Evolutionary conservation across 768 basidiomycete genomes (phyloP).

Genomic region (Piloderma croceum): DNA sequence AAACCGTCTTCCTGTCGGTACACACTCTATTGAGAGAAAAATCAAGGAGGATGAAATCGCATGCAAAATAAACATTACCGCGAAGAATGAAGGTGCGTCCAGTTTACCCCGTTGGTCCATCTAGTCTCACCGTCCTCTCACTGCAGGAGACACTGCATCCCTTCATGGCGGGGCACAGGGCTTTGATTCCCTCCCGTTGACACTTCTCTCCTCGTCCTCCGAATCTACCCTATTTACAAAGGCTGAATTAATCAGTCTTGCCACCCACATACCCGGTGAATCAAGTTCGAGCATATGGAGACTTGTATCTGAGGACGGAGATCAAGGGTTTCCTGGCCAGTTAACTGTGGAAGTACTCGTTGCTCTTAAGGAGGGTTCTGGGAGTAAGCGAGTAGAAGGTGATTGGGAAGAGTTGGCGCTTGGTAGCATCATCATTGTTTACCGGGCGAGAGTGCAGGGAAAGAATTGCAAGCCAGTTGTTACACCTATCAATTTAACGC

Average conservation of each 20-base stretch:
- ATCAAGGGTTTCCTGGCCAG: slow-evolving; percentile 66
- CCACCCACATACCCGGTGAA: slow-evolving; percentile 27
- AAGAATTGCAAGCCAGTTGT: slow-evolving; percentile 30
- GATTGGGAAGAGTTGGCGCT: slow-evolving; percentile 39
- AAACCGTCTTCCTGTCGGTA: slow-evolving; percentile 64
- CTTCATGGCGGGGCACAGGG: slow-evolving; percentile 69
- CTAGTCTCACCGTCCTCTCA: not conserved
- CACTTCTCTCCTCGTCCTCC: slow-evolving; percentile 33
- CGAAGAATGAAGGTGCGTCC: too few species aligned
- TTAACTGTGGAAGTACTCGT: slow-evolving; percentile 55
- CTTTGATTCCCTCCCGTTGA: slow-evolving; percentile 56
- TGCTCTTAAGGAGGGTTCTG: slow-evolving; percentile 32
- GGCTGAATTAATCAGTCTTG: slow-evolving; percentile 45
- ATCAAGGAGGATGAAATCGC: slow-evolving; percentile 45
- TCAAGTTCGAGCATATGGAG: slow-evolving; percentile 46
- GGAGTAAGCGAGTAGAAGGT: slow-evolving; percentile 24
- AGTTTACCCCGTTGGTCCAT: not conserved
- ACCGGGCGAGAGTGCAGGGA: slow-evolving; percentile 61
- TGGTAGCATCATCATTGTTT: slow-evolving; percentile 64
- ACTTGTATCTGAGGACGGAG: slow-evolving; percentile 54
- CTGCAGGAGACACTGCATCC: slow-evolving; percentile 52
- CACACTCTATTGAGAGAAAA: slow-evolving; percentile 46
- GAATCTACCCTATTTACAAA: slow-evolving; percentile 49
- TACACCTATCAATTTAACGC: slow-evolving; percentile 72
- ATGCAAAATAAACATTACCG: slow-evolving; percentile 34